A percentile compares a stretch with the other conserved stretches of the same genome.
Evolutionary conservation across 495 filamentous ascomycete genomes (phyloP).

Genomic region (Zalerion maritima): DNA sequence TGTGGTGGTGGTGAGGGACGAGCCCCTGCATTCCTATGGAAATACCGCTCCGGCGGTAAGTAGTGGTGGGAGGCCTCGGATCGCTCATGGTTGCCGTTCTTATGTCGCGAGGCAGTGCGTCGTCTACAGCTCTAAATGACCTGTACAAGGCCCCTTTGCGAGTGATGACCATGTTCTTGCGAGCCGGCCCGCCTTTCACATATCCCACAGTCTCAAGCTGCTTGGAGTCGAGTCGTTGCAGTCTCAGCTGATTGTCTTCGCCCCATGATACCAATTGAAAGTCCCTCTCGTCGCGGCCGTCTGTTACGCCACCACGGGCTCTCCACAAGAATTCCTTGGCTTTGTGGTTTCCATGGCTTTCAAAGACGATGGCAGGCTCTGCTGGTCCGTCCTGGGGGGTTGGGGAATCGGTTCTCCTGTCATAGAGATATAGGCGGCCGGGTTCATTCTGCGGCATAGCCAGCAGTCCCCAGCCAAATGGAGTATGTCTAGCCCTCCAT

Average conservation of each 20-base stretch:
- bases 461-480: constrained; percentile 73
- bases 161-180: constrained; percentile 56
- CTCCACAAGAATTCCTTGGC: constrained; percentile 94
- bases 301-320: constrained; percentile 54
- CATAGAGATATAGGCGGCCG: constrained; percentile 74
- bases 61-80: constrained; percentile 26
- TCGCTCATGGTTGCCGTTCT: constrained; percentile 35
- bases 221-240: constrained; percentile 58
- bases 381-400: constrained; percentile 27
- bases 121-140: constrained; percentile 55
- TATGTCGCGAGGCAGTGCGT: constrained; percentile 29
- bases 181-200: constrained; percentile 48
- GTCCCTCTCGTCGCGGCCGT: constrained; percentile 71
- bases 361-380: constrained; percentile 57
- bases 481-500: constrained; percentile 87
- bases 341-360: constrained; percentile 64
- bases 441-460: constrained; percentile 88
- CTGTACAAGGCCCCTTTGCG: constrained; percentile 75
- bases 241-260: constrained; percentile 63
- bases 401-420: constrained; percentile 36
- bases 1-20: constrained; percentile 23
- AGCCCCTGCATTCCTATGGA: constrained; percentile 27
- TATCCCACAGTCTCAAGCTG: constrained; percentile 62
- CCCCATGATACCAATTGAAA: constrained; percentile 94
- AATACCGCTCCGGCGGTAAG: constrained; percentile 26